Base-by-base conservation (phyloP, 345 rosid species). In the Eucalyptus erythrocorys region DNA sequence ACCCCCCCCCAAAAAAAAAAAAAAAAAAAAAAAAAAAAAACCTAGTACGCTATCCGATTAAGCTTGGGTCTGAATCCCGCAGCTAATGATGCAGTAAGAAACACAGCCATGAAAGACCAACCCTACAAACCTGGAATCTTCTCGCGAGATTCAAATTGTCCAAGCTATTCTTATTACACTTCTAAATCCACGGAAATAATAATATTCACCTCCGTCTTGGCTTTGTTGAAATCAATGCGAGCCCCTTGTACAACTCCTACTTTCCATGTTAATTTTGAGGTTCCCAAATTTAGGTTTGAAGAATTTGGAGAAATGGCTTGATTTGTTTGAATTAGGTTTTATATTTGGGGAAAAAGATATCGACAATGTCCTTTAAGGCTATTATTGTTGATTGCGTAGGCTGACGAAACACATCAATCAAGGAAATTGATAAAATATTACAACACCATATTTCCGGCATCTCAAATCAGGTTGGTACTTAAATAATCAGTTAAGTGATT, bases 401-500 rank as follows among this genome's bases (percentile, higher is more conserved):
- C 59, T 21, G 59, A 53, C 13, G 13, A 24, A 24, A 55, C 30
- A 55, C 61, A 55, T 55, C 30, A 24, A 24, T 55, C 0, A 55
- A 24, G 61, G 61, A 55, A 24, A 55, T 55, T 55, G 57, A 55
- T 24, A 55, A 55, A 1, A 55, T 55, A 55, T 55, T 24, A 13
- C 13, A 55, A 0, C 6, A 0, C 13, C 3, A 10, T 8, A 8
- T 55, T 55, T 55, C 13, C 1, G 2, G 30, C 30, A 55, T 55
- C 61, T 24, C 61, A 55, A 55, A 24, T 55, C 1, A 24, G 13
- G 30, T 24, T 10, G 30, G 13, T 4, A 55, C 61, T 24, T 55
- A 55, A 24, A 55, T 24, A 55, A 24, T 55, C 30, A 22, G 24
- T 55, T 55, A 55, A 24, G 61, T 24, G 61, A 55, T 55, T 6